Base-by-base conservation (phyloP, 1,284 basidiomycete genomes). In the Apiotrichum sp. region DNA sequence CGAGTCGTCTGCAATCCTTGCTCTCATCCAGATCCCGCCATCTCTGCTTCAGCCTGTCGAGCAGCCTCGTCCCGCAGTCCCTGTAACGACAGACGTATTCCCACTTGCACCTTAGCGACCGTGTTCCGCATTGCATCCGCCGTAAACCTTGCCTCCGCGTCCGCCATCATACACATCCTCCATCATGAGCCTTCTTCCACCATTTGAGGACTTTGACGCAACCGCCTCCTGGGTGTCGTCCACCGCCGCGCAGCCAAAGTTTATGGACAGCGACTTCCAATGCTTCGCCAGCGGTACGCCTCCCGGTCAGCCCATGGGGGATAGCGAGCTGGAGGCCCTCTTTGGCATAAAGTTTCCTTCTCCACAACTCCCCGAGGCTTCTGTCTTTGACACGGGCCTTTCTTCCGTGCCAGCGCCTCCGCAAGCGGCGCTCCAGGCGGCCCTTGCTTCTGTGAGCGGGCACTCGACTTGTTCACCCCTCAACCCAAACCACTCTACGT, bases 351-450 rank as follows among this genome's bases (percentile, higher is more conserved):
- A 49, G 53, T 49, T 54, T 31, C 47, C 47, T 8, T 58, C 56
- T 6, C 56, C 56, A 13, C n/a, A 35, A 14, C 56, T 50, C 7
- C 56, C 56, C 4, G 51, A 49, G 7, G 9, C 47, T 22, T 11
- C 39, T 16, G 52, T 50, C 13, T 57, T 57, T 40, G 56, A 57
- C 52, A 53, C 56, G 22, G 56, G 47, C 47, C 43, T 57, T 39
- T 35, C 42, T n/a, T 31, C 33, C 33, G 14, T 43, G 11, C 10
- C 38, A 8, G 40, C 50, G 33, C 11, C 38, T 49, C 40, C 49
- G 6, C 2, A 29, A 35, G 22, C 39, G 13, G 49, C 47, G 1
- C 13, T 40, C 11, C 38, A 40, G 38, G 10, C 38, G 2, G 47
- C 32, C 3, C 32, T 43, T 22, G 38, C 31, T 13, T 31, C 53